Base-by-base conservation (phyloP, 2,329 filamentous ascomycete genomes). In the Hypocrella siamensis region DNA sequence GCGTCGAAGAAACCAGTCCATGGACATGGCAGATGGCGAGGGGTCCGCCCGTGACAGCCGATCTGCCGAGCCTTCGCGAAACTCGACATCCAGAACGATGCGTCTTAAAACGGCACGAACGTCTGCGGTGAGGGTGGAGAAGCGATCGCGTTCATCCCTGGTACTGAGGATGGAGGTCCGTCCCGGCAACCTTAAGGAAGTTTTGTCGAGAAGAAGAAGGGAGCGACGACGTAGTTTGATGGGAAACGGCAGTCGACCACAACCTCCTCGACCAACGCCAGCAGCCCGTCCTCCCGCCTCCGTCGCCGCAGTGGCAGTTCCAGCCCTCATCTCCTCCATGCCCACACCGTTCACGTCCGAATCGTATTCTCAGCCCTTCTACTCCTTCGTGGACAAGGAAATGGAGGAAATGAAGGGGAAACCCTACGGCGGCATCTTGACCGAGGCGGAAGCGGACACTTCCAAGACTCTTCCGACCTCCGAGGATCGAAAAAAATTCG, bases 351-450 rank as follows among this genome's bases (percentile, higher is more conserved):
- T 73, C 57, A 53, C 69, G 49, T 46, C 67, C 46, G 51, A 71
- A 44, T 57, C 55, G 26, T 86, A 82, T 47, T 73, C 74, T 2
- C 79, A 84, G 38, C 80, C 82, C 1, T 88, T 92, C 47, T 88
- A 88, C 44, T 82, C 82, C 0, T 86, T 94, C 41, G 79, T 80
- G 38, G 88, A 94, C 42, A 82, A 81, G 41, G 88, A 94, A 43
- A 75, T 75, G 14, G 86, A 94, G 37, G 86, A 96, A 45, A 62
- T 75, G 25, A 93, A 92, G 51, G 80, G 80, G 31, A 96, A 93
- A 50, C 90, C 90, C 0, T 98, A 96, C 42, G 90, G 90, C 18
- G 90, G 90, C 2, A 93, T 98, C 31, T 63, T 98, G 18, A 81
- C 72, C 0, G 88, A 96, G 52, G 65, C 67, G 0, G 88, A 98